Percentiles rank a stretch among this genome's conserved stretches.
These are phyloP conservation scores for Colletotrichum sojae DNA, from an alignment of 2,329 filamentous ascomycete genomes.

Conservation along the genomic window DNA sequence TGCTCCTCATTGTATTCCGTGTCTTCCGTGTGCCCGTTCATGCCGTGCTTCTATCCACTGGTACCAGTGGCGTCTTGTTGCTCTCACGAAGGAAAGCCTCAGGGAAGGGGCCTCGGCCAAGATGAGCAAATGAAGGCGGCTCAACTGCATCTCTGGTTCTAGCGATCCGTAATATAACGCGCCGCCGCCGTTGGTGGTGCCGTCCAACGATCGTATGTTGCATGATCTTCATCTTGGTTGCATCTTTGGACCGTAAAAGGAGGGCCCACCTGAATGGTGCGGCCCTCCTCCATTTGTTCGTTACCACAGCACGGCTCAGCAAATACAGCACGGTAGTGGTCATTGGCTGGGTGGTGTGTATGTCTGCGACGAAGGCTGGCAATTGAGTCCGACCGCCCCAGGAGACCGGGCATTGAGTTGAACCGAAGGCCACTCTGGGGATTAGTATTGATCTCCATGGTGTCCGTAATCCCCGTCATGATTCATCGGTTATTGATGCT, in stretches of 20 bases:
- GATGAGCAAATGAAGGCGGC: neutral
- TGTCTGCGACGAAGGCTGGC: slow-evolving; percentile 14
- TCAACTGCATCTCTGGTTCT: neutral
- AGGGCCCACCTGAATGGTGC: slow-evolving; percentile 15
- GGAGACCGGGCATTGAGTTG: neutral
- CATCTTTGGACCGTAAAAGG: slow-evolving; percentile 11
- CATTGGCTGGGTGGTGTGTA: neutral
- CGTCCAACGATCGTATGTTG: slow-evolving; percentile 25
- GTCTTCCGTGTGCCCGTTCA: neutral
- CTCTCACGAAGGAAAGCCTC: too few relatives aligned
- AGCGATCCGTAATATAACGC: neutral
- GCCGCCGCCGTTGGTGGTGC: neutral
- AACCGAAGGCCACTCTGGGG: neutral
- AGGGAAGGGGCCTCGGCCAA: neutral
- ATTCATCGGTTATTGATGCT: too few relatives aligned
- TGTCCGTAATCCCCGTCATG: too few relatives aligned
- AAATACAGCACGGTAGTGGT: slow-evolving; percentile 1
- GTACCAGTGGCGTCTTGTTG: too few relatives aligned
- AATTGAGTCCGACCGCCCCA: slow-evolving; percentile 9
- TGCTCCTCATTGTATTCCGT: neutral
- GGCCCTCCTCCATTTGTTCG: neutral
- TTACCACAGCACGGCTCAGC: neutral
- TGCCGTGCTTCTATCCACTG: neutral
- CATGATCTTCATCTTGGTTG: slow-evolving; percentile 33
- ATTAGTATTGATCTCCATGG: too few relatives aligned